Base-by-base conservation (phyloP, 768 basidiomycete genomes). In the Rhizopogon vesiculosus region DNA sequence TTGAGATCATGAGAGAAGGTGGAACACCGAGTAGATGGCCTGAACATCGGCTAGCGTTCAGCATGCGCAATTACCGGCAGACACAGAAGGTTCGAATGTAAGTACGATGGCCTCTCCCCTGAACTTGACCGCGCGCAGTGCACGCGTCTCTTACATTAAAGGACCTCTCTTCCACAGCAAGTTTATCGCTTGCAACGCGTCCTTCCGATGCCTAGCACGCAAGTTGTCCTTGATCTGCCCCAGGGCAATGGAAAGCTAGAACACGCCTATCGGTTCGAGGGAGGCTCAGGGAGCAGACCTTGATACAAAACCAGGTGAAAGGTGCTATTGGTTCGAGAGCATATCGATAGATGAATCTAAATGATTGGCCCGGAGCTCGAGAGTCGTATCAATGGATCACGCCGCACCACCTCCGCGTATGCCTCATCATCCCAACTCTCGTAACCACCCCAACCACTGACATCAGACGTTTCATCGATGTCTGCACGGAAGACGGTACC, bases 1-100 rank as follows among this genome's bases (percentile, higher is more conserved):
- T 86, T 2, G 86, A 88, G 15, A 84, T 58, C 76, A 94, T 81
- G 74, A 93, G 94, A 8, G 91, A 93, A 0, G 89, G 83, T 0
- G 89, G 78, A 33, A 80, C 61, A 3, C 85, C 80, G 53, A 91
- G 74, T 25, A 84, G 74, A 35, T 87, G 84, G 9, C 78, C 88
- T 89, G 60, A 15, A 18, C 3, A 7, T 16, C 25, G 10, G 22
- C 25, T 25, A 13, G n/a, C 18, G 10, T 38, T 48, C 7, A 48
- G 31, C n/a, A 46, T 33, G 25, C 25, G 25, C 25, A 25, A 25
- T 25, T 25, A 25, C n/a, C 3, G 2, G 12, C 42, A 33, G 19
- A 58, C 43, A 45, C 48, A 33, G 29, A 43, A 49, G 44, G 39
- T 55, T 56, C 16, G 31, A 39, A 16, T 39, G 19, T 8, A 42